Base-by-base conservation (phyloP, 768 basidiomycete genomes). In the Nidula microcarpa region DNA sequence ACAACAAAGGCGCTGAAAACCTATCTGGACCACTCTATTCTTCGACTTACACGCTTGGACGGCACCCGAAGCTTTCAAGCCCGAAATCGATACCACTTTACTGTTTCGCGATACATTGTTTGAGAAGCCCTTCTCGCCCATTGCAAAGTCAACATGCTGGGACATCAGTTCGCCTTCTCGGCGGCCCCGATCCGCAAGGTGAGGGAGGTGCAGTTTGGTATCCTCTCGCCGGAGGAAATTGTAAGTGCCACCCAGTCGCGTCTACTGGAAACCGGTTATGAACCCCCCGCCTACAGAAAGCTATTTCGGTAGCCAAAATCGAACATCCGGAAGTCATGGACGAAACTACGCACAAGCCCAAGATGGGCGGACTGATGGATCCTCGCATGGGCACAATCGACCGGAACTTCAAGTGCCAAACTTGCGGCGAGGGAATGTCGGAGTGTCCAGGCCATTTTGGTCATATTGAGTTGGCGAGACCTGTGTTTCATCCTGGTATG, bases 361-460 rank as follows among this genome's bases (percentile, higher is more conserved):
- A 97, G 74, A 76, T 85, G 23, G 94, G 94, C 47, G 97, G 97
- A 45, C 76, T 99, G 65, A 96, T 96, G 89, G 97, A 99, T 74
- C 93, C 95, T 49, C 85, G 93, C 55, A 93, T 98, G 89, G 97
- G 97, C 37, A 99, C 94, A 32, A 96, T 95, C 62, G 94, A 95
- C 77, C 81, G 94, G 60, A 94, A 95, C 68, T 95, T 96, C 76
- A 98, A 98, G 76, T 99, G 97, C 68, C 94, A 98, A 76, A 98
- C 97, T 32, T 98, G 97, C 69, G 95, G 94, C 60, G 97, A 99
- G 80, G 96, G 95, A n/a, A 98, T 98, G 95, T 88, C 94, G 14
- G 97, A 98, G 68, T 99, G 97, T 75, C 95, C 97, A 30, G 97
- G 97, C 49, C 97, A 98, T 70, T 99, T 99, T 75, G 97, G 97